phyloP scores from a whole-genome alignment of 1,284 basidiomycete species.

The Phenoliferia sp. region DNA sequence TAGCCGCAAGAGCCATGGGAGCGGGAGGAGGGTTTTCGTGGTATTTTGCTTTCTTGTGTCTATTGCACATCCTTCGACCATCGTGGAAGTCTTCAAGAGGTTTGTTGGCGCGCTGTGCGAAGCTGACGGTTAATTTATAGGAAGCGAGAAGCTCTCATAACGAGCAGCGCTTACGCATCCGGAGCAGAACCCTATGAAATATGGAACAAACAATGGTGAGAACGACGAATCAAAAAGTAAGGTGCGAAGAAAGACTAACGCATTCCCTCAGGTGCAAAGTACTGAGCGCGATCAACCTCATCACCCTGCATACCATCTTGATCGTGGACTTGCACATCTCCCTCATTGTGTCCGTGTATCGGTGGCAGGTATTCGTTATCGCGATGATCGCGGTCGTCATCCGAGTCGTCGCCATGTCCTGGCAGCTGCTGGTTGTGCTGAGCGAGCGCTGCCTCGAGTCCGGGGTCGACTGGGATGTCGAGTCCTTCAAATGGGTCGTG shows the following conservation, averaged over 20 bases:
- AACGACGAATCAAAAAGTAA: neutral
- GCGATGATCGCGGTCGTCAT: neutral
- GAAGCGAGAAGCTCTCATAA: neutral
- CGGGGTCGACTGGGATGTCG: constrained; percentile 8
- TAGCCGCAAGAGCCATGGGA: neutral
- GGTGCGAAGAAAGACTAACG: neutral
- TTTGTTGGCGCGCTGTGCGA: constrained; percentile 4
- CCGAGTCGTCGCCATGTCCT: neutral
- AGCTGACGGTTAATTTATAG: neutral
- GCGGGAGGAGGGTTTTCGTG: neutral
- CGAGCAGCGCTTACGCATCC: neutral
- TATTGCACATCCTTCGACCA: constrained; percentile 1
- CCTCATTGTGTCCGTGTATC: neutral
- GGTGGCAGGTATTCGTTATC: neutral
- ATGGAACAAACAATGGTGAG: neutral
- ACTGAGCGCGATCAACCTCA: neutral
- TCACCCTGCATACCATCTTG: neutral
- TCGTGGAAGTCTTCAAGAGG: neutral
- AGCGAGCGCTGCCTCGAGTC: neutral
- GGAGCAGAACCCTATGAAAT: neutral
- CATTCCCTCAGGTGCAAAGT: neutral
- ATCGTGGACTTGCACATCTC: neutral
- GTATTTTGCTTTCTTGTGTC: neutral
- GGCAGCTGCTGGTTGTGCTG: neutral
- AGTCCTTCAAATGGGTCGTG: neutral